Base-by-base conservation (phyloP, 2,329 filamentous ascomycete species). In the Pezicula carpinea region DNA sequence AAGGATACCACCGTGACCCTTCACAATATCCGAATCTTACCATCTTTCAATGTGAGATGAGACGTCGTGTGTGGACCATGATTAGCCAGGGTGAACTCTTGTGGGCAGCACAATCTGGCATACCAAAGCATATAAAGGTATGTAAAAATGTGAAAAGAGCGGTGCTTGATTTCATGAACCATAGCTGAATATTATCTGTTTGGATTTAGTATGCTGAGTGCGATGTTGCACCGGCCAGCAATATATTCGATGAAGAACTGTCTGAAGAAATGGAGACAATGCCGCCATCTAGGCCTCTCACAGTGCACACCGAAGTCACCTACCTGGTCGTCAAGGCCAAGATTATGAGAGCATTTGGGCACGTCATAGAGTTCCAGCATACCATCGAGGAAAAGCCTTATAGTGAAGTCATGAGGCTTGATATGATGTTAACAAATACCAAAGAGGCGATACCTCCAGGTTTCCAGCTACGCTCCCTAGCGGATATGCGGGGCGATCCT, bases 221-320 rank as follows among this genome's bases (percentile, higher is more conserved):
- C 42, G 83, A 87, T 58, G 83, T 80, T 0, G 66, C 72, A 3
- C 61, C 81, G n/a, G 82, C 82, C 14, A 69, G 72, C 31, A 85
- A 87, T 61, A 60, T 87, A 32, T 71, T 78, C 39, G 83, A 87
- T 59, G 75, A 80, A 19, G 83, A 87, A 57, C 80, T 87, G 50
- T 73, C 72, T 52, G 75, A 80, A 58, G 66, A 78, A 48, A 75
- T 71, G 48, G 66, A 66, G 26, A 70, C 70, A 40, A 64, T 87
- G 22, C 83, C 83, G 0, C 72, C 75, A 0, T 64, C 75, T 3
- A 70, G 82, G 17, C 79, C 82, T 1, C 55, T 67, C 14, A 69
- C 69, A 6, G 80, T 85, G 51, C 76, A 79, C 43, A 86, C 83
- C 0, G 66, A 72, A 4, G 69, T 79, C 60, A 74, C 70, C 15